A percentile compares a stretch with the other conserved stretches of the same genome.
phyloP scores from a whole-genome alignment of 371 early-diverging fungal species.

The Mucor irregularis region DNA sequence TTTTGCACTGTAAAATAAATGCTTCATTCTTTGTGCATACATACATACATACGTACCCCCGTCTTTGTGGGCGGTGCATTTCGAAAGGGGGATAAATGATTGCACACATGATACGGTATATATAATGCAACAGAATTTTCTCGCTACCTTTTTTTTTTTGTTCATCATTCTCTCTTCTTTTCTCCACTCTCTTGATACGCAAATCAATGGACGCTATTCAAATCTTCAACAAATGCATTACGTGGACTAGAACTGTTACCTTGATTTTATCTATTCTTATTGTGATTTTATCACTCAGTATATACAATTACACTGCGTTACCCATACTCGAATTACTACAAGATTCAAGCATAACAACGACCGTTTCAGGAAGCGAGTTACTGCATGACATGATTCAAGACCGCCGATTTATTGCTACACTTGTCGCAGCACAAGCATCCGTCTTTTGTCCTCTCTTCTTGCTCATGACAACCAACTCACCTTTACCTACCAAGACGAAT shows the following conservation, averaged over 20 bases:
- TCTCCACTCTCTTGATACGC: no score
- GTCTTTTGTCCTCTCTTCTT: slow-evolving; percentile 29
- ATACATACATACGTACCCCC: no score
- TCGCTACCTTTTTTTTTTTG: not conserved
- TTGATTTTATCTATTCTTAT: slow-evolving; percentile 15
- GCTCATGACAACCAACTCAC: not conserved
- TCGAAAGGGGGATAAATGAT: no score
- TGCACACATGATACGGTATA: no score
- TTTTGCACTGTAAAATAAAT: no score
- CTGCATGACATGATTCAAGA: slow-evolving; percentile 23
- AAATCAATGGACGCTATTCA: slow-evolving; percentile 1
- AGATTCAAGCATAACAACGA: not conserved
- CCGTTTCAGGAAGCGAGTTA: not conserved
- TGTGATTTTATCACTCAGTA: slow-evolving; percentile 14
- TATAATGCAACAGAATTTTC: not conserved
- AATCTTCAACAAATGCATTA: slow-evolving; percentile 1
- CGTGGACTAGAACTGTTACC: slow-evolving; percentile 16
- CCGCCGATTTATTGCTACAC: slow-evolving; percentile 24
- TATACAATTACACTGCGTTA: slow-evolving; percentile 9
- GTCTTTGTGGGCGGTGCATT: no score
- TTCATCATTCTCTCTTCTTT: not conserved
- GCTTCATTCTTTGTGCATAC: no score
- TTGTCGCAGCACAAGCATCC: slow-evolving; percentile 38
- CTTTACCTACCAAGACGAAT: no score
- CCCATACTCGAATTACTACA: slow-evolving; percentile 15